phyloP scores from a whole-genome alignment of 2,329 filamentous ascomycete species.

The Alternaria incomplexa region DNA sequence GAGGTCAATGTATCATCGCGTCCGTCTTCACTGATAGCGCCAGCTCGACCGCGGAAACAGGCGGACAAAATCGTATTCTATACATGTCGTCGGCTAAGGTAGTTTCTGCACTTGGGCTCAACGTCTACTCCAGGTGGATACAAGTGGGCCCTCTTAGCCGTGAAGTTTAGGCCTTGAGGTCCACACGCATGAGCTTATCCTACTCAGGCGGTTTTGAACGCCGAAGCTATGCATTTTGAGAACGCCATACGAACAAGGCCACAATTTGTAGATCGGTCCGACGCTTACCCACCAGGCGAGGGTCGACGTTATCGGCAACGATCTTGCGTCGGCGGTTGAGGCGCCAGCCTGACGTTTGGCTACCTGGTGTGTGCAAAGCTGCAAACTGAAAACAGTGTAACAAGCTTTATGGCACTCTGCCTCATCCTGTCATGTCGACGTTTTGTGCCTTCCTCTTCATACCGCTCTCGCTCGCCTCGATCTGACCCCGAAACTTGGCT shows the following conservation, averaged over 20 bases:
- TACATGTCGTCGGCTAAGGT: background rate
- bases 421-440: constrained; percentile 44
- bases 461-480: constrained; percentile 16
- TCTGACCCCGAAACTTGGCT: constrained; percentile 37
- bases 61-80: background rate
- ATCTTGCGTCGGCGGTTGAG: background rate
- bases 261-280: background rate
- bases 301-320: background rate
- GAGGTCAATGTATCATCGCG: background rate
- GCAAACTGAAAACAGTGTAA: background rate
- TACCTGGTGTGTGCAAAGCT: background rate
- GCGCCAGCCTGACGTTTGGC: background rate
- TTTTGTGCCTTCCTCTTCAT: constrained; percentile 38
- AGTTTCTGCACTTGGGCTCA: constrained; percentile 2
- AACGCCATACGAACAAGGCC: background rate
- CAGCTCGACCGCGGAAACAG: background rate
- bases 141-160: constrained; percentile 1
- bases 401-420: background rate
- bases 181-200: constrained; percentile 1
- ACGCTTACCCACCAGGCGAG: background rate
- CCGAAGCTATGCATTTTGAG: constrained; percentile 4
- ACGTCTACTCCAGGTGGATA: constrained; percentile 1
- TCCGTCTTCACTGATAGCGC: background rate
- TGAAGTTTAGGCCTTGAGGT: background rate
- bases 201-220: background rate